Evolutionary conservation across 805 yeast species (phyloP).

Genomic region (Candida peoriensis): DNA sequence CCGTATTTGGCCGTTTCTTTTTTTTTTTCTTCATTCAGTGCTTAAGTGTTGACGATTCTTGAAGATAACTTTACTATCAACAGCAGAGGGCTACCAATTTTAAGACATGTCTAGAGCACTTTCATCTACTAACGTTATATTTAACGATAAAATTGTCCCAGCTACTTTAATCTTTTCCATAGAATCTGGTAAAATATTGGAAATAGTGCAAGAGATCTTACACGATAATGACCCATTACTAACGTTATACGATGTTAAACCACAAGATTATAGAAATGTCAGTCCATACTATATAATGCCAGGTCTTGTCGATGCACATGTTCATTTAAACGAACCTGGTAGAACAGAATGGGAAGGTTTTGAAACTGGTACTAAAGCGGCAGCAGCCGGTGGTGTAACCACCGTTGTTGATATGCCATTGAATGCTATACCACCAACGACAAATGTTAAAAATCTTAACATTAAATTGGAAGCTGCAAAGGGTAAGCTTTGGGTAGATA

Average conservation of each 20-base stretch:
- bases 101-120: slow-evolving; percentile 40
- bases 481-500: slow-evolving; percentile 86
- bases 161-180: slow-evolving; percentile 65
- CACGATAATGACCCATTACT: slow-evolving; percentile 36
- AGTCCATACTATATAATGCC: slow-evolving; percentile 71
- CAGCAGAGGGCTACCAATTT: too few relatives aligned
- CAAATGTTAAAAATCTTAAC: slow-evolving; percentile 71
- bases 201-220: slow-evolving; percentile 39
- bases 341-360: slow-evolving; percentile 98
- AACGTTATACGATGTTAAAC: slow-evolving; percentile 36
- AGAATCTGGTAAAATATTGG: slow-evolving; percentile 53
- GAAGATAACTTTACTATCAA: too few relatives aligned
- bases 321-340: slow-evolving; percentile 96
- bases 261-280: slow-evolving; percentile 43
- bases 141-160: slow-evolving; percentile 40
- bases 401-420: slow-evolving; percentile 95
- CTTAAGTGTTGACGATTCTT: too few relatives aligned
- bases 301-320: slow-evolving; percentile 91
- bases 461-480: slow-evolving; percentile 73
- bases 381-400: slow-evolving; percentile 95
- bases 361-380: slow-evolving; percentile 92
- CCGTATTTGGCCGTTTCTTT: too few relatives aligned
- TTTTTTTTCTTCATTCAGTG: too few relatives aligned
- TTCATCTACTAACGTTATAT: slow-evolving; percentile 53
- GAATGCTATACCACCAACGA: slow-evolving; percentile 94